Base-by-base conservation (phyloP, 345 rosid species). In the Lepidium africanum region DNA sequence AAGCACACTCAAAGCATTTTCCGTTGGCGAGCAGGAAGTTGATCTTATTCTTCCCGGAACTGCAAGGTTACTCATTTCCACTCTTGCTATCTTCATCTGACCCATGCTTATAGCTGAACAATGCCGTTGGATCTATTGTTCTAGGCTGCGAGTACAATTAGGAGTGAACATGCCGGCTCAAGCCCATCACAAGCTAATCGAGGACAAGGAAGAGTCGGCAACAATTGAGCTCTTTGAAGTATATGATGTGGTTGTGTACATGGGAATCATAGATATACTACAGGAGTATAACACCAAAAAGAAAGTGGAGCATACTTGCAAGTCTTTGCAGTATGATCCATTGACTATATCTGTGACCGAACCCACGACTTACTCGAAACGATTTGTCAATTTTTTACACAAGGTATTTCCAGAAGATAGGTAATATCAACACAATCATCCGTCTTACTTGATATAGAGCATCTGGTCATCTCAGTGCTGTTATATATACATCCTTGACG, bases 91-190 rank as follows among this genome's bases (percentile, higher is more conserved):
- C 33, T 48, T 69, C 71, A 69, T 48, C 33, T 38, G 32, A 48
- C 30, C 7, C 0, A 21, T 67, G 36, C 42, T 14, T 53, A 15
- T 60, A 37, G 38, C 63, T 74, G 43, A 67, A 67, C 55, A 59
- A 1, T 27, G 5, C n/a, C 65, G 11, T 15, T 17, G 40, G 37
- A 42, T 36, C 37, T 12, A 10, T 51, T 13, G 1, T 5, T 43
- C 25, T 38, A 93, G 98, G 83, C 74, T 93, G 59, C 88, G 86
- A 23, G 98, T 93, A 51, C 96, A 93, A 52, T 57, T 93, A 67
- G 98, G 98, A 65, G 98, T 88, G 56, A 88, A 93, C 86, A 90
- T 93, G 98, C 98, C 97, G 1, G 94, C 98, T 5, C 90, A 88
- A 73, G 98, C 96, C 33, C 86, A 74, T 47, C 89, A 57, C 56